Conservation (phyloP, 345 rosid genomes). For the Acer saccharum region DNA sequence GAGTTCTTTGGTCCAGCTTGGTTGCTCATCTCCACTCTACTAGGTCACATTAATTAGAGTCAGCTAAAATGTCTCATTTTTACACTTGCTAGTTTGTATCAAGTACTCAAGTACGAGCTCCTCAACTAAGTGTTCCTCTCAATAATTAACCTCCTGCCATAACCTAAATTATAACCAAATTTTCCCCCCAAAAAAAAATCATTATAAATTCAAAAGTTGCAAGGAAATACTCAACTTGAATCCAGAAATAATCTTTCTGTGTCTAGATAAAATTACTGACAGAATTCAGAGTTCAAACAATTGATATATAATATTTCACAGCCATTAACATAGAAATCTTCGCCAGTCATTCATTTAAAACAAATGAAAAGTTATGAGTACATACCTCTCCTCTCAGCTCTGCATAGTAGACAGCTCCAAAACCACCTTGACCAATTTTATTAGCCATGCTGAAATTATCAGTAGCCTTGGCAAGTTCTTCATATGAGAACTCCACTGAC, state of each 20-base stretch:
- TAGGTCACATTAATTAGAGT: neutral
- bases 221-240: slow-evolving; percentile 8
- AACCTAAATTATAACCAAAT: neutral
- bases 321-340: slow-evolving; percentile 2
- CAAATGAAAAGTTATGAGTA: slow-evolving; percentile 3
- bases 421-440: slow-evolving; percentile 94
- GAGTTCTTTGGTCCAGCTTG: slow-evolving; percentile 3
- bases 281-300: neutral
- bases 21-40: neutral
- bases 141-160: neutral
- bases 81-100: neutral
- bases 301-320: neutral
- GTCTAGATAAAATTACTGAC: neutral
- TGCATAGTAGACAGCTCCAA: slow-evolving; percentile 89
- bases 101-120: neutral
- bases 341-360: slow-evolving; percentile 7
- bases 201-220: neutral
- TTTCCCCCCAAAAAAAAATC: neutral
- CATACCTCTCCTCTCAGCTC: slow-evolving; percentile 93
- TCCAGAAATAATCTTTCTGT: neutral
- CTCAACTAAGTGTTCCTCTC: neutral
- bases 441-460: slow-evolving; percentile 80
- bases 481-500: slow-evolving; percentile 83
- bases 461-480: slow-evolving; percentile 90
- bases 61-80: neutral